A percentile compares a stretch with the other conserved stretches of the same genome.
phyloP scores from a whole-genome alignment of 768 basidiomycete genomes.

The Serendipita vermifera region DNA sequence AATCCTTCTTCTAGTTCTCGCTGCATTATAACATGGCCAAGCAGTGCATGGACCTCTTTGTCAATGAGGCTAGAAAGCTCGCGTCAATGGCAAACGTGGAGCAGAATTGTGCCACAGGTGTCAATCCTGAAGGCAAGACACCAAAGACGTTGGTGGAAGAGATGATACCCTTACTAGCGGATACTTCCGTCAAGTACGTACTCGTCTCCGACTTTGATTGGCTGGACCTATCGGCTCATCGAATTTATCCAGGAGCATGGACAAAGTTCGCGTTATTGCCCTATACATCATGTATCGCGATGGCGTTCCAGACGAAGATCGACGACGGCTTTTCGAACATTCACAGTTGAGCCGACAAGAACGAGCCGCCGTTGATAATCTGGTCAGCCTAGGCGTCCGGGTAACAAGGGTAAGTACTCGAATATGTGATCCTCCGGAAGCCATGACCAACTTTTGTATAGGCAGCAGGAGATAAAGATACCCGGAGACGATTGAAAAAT shows the following conservation, averaged over 20 bases:
- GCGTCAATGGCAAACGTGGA: conserved; percentile 77
- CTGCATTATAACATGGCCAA: conserved; percentile 95
- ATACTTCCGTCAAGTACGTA: conserved; percentile 65
- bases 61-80: conserved; percentile 60
- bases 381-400: conserved; percentile 68
- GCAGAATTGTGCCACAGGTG: conserved; percentile 92
- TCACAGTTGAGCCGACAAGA: conserved; percentile 76
- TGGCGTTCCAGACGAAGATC: conserved; percentile 97
- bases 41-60: conserved; percentile 86
- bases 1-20: conserved; percentile 56
- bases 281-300: conserved; percentile 90
- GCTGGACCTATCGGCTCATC: not conserved
- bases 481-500: conserved; percentile 45
- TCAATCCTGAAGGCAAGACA: conserved; percentile 83
- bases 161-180: conserved; percentile 93
- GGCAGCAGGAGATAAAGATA: conserved; percentile 65
- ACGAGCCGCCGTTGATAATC: conserved; percentile 85
- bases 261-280: conserved; percentile 94
- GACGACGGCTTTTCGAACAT: conserved; percentile 87
- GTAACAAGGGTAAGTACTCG: conserved; percentile 55
- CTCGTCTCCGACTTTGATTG: conserved; percentile 3
- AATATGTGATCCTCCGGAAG: not conserved
- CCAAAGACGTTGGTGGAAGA: conserved; percentile 93
- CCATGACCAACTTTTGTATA: conserved; percentile 21
- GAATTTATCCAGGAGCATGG: conserved; percentile 45